A percentile compares a stretch with the other conserved stretches of the same genome.
phyloP scores from a whole-genome alignment of 148 eudicot genomes.

The Cornus suecica region DNA sequence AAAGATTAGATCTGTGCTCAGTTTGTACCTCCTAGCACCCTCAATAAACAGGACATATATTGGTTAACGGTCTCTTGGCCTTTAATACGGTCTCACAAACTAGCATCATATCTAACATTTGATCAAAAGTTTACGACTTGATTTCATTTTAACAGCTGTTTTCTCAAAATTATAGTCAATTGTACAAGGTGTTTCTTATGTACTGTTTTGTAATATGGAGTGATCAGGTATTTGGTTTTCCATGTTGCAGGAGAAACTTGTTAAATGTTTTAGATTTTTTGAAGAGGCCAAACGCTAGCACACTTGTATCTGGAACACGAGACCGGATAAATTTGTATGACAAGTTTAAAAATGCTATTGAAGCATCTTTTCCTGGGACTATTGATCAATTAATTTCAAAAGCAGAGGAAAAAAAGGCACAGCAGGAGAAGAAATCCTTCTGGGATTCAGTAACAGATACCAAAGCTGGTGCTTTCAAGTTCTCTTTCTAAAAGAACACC shows the following conservation, averaged over 20 bases:
- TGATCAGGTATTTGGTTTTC: neutral
- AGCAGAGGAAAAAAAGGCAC: conserved; percentile 51
- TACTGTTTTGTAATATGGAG: neutral
- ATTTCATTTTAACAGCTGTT: neutral
- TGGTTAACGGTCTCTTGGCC: too few species aligned
- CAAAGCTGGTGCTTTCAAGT: conserved; percentile 77
- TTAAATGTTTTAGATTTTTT: conserved; percentile 87
- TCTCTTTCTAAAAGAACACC: conserved; percentile 51
- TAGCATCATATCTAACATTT: too few species aligned
- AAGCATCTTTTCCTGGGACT: conserved; percentile 70
- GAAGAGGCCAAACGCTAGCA: conserved; percentile 80
- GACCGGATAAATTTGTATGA: conserved; percentile 80
- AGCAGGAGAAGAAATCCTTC: conserved; percentile 53
- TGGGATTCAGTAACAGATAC: conserved; percentile 84
- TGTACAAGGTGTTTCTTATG: too few species aligned
- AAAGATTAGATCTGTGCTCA: too few species aligned
- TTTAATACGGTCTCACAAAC: too few species aligned
- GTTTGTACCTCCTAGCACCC: too few species aligned
- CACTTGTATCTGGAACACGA: conserved; percentile 90
- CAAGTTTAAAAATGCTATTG: conserved; percentile 75
- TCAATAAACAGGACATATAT: too few species aligned
- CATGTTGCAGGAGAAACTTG: conserved; percentile 73
- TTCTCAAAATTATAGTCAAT: too few species aligned
- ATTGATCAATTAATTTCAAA: conserved; percentile 50
- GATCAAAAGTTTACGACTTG: too few species aligned